Percentiles rank a stretch among this genome's conserved stretches.
phyloP scores from a whole-genome alignment of 2,329 filamentous ascomycete species.

The Chaetomium sp. region DNA sequence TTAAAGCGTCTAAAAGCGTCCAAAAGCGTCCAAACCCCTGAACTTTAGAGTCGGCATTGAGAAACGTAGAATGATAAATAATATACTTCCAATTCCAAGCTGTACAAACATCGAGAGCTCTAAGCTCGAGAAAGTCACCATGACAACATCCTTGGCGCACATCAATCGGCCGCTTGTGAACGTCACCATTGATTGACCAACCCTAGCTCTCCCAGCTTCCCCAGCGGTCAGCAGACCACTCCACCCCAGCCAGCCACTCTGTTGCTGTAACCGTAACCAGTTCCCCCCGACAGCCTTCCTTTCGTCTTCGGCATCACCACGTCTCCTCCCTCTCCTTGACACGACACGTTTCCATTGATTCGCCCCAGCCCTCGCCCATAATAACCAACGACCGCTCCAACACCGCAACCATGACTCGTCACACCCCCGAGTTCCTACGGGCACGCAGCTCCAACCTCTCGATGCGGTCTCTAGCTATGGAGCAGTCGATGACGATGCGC shows the following conservation, averaged over 20 bases:
- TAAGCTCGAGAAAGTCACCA: background rate
- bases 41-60: no score
- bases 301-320: background rate
- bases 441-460: conserved; percentile 50
- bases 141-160: background rate
- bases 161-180: background rate
- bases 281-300: background rate
- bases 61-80: background rate
- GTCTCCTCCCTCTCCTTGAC: background rate
- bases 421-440: conserved; percentile 49
- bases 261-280: background rate
- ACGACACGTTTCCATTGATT: background rate
- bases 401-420: conserved; percentile 46
- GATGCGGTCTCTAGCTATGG: conserved; percentile 46
- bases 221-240: conserved; percentile 5
- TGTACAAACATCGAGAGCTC: no score
- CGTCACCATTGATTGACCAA: background rate
- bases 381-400: background rate
- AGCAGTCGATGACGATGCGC: conserved; percentile 38
- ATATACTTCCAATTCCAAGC: no score
- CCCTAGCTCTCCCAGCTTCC: background rate
- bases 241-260: background rate
- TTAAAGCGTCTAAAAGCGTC: no score
- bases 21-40: no score
- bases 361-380: background rate